phyloP scores from a whole-genome alignment of 2,329 filamentous ascomycete genomes.

The Cephalotrichum gorgonifer region DNA sequence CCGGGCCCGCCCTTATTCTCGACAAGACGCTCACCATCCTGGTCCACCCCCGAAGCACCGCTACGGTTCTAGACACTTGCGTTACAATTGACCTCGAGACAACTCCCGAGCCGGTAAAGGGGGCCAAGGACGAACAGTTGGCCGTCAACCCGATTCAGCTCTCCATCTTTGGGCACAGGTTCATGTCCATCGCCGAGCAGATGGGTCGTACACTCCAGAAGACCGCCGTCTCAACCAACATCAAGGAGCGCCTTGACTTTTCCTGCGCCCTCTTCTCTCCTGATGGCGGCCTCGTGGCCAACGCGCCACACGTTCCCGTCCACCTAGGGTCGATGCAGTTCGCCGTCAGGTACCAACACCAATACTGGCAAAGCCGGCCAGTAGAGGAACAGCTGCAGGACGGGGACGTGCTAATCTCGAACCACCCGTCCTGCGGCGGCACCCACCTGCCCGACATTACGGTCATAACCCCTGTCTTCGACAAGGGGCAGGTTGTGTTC shows the following conservation, averaged over 20 bases:
- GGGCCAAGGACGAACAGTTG: neutral
- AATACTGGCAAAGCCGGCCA: constrained; percentile 55
- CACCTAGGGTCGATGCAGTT: constrained; percentile 74
- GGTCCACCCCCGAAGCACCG: constrained; percentile 36
- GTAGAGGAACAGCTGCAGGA: constrained; percentile 17
- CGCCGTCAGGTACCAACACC: constrained; percentile 57
- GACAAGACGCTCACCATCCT: constrained; percentile 68
- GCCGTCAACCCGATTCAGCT: constrained; percentile 39
- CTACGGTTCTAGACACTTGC: constrained; percentile 22
- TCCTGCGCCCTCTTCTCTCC: constrained; percentile 70
- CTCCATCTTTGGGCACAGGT: constrained; percentile 68
- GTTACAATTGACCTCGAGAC: constrained; percentile 21
- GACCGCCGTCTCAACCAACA: constrained; percentile 67
- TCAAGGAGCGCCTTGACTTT: constrained; percentile 74
- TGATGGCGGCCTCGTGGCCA: constrained; percentile 63
- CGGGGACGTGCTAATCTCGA: constrained; percentile 25
- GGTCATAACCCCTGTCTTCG: constrained; percentile 23
- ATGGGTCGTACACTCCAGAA: constrained; percentile 76
- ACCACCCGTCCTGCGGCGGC: constrained; percentile 23
- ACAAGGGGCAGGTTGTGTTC: constrained; percentile 27
- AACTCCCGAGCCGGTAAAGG: neutral
- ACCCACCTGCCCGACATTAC: constrained; percentile 28
- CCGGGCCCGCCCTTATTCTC: constrained; percentile 60
- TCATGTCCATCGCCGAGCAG: constrained; percentile 78
- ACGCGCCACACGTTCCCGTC: constrained; percentile 66